Percentiles rank a stretch among this genome's conserved stretches.
Conservation (phyloP, 2,329 filamentous ascomycete species). For the Teratosphaeria gauchensis region DNA sequence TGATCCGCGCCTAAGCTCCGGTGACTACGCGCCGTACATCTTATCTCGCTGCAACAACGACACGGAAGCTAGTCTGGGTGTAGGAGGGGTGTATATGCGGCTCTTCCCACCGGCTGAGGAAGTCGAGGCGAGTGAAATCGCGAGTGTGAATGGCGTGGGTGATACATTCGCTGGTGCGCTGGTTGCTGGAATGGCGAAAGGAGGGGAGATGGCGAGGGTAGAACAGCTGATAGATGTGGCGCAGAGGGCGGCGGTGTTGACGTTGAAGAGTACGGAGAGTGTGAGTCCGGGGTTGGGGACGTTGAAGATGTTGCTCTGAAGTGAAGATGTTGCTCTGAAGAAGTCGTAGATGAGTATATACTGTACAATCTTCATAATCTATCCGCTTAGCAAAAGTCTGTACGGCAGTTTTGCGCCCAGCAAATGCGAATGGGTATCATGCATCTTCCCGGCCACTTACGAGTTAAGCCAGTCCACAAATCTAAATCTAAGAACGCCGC, state of each 20-base stretch:
- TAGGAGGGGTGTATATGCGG: constrained; percentile 73
- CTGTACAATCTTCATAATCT: background rate
- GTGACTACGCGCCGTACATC: constrained; percentile 58
- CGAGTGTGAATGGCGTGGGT: constrained; percentile 88
- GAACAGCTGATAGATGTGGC: constrained; percentile 65
- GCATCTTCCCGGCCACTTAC: background rate
- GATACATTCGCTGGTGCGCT: constrained; percentile 86
- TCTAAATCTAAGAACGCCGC: background rate
- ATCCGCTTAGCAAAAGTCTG: background rate
- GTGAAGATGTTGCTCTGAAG: constrained; percentile 25
- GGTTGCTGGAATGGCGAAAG: constrained; percentile 62
- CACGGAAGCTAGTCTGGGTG: constrained; percentile 44
- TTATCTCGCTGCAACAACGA: constrained; percentile 49
- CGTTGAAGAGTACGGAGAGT: constrained; percentile 62
- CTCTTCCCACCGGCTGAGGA: constrained; percentile 55
- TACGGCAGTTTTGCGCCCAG: background rate
- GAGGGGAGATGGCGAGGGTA: constrained; percentile 35
- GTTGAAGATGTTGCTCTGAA: constrained; percentile 25
- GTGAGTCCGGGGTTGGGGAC: constrained; percentile 53
- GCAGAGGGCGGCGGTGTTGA: constrained; percentile 70
- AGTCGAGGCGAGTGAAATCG: constrained; percentile 53
- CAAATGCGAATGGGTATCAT: background rate
- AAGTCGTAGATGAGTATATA: no score
- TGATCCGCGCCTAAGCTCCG: constrained; percentile 57
- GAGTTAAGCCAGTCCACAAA: background rate